Evolutionary conservation across 768 basidiomycete genomes (phyloP).

Genomic region (Coprinopsis marcescibilis): DNA sequence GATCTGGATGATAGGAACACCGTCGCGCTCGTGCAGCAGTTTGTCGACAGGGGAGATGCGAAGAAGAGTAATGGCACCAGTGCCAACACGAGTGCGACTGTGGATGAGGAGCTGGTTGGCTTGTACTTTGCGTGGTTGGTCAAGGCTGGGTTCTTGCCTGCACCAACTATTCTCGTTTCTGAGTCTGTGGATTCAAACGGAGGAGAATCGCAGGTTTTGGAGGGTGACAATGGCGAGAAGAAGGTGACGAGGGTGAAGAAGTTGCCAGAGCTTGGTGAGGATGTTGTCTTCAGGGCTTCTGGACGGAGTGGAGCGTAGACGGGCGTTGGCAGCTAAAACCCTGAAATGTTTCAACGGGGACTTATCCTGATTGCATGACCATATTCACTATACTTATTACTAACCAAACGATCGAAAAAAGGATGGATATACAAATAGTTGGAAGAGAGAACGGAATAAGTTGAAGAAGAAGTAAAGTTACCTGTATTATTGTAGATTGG

Average conservation of each 20-base stretch:
- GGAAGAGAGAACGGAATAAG: too few relatives aligned
- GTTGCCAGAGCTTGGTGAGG: slow-evolving; percentile 42
- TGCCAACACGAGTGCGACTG: slow-evolving; percentile 35
- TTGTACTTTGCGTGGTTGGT: slow-evolving; percentile 91
- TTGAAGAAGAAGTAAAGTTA: too few relatives aligned
- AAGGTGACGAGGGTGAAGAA: slow-evolving; percentile 29
- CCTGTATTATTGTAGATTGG: too few relatives aligned
- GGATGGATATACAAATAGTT: too few relatives aligned
- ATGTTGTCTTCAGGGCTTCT: slow-evolving; percentile 50
- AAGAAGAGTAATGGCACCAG: slow-evolving; percentile 25
- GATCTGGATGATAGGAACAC: slow-evolving; percentile 87
- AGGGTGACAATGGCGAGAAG: too few relatives aligned
- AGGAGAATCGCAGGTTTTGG: too few relatives aligned
- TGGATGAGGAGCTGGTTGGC: slow-evolving; percentile 74
- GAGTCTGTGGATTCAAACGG: not conserved
- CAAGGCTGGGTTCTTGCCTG: slow-evolving; percentile 72
- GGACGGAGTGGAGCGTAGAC: slow-evolving; percentile 57
- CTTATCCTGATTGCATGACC: too few relatives aligned
- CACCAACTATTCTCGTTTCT: slow-evolving; percentile 29
- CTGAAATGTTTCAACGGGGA: too few relatives aligned
- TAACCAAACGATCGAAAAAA: too few relatives aligned
- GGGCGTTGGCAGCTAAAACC: not conserved
- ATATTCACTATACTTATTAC: too few relatives aligned
- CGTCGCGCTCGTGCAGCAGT: slow-evolving; percentile 46
- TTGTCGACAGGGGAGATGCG: too few relatives aligned